Percentiles rank a stretch among this genome's conserved stretches.
Evolutionary conservation across 2,329 filamentous ascomycete genomes (phyloP).

Genomic region (Lachnellula arida): DNA sequence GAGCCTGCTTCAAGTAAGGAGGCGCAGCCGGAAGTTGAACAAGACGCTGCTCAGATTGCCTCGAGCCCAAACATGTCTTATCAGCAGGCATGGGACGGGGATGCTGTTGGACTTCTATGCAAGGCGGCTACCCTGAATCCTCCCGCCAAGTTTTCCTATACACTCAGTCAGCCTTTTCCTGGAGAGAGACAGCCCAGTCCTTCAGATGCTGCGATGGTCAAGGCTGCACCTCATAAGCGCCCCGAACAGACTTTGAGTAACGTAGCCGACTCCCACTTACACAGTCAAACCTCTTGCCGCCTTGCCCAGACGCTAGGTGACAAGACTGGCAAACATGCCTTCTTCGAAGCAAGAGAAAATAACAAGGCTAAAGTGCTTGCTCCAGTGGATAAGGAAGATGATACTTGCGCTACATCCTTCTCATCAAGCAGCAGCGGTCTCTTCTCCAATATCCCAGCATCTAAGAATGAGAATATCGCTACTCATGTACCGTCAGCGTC

Average conservation of each 20-base stretch:
- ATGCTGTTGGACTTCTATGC: neutral
- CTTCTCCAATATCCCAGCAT: neutral
- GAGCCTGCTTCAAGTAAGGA: neutral
- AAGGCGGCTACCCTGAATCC: neutral
- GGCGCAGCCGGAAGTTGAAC: neutral
- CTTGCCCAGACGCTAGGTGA: conserved; percentile 21
- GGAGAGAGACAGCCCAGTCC: conserved; percentile 31
- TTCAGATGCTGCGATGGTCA: conserved; percentile 37
- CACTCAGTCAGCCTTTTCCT: neutral
- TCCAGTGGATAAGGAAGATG: conserved; percentile 1
- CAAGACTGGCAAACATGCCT: conserved; percentile 28
- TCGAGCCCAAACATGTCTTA: neutral
- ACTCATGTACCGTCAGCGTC: neutral
- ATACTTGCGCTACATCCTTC: neutral
- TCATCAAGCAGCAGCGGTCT: neutral
- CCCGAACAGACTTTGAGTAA: neutral
- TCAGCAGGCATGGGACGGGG: neutral
- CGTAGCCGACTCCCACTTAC: neutral
- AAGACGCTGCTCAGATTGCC: neutral
- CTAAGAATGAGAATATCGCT: neutral
- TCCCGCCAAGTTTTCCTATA: neutral
- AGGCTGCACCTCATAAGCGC: conserved; percentile 14
- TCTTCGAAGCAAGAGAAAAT: conserved; percentile 30
- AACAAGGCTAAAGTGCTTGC: conserved; percentile 23
- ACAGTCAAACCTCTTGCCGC: conserved; percentile 2